phyloP scores from a whole-genome alignment of 352 stramenopile genomes.

The Phytopythium boreale region DNA sequence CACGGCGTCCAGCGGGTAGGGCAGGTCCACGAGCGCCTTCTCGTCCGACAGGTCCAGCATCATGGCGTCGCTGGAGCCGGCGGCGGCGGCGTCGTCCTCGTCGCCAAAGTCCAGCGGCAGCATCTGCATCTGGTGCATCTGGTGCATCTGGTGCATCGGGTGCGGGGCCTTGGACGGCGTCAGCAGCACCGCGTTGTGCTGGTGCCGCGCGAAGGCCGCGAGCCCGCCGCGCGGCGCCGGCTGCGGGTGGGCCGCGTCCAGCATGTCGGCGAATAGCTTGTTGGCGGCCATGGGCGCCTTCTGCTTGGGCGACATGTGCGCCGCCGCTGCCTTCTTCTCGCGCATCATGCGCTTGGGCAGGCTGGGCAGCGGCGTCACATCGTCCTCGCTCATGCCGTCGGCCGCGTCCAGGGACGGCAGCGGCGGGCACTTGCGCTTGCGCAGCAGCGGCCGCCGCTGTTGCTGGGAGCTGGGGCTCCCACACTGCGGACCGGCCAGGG shows the following conservation, averaged over 20 bases:
- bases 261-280: constrained; percentile 43
- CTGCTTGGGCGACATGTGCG: constrained; percentile 77
- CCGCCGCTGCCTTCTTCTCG: constrained; percentile 41
- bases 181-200: background rate
- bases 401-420: constrained; percentile 22
- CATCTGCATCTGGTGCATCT: constrained; percentile 15
- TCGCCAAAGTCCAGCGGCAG: constrained; percentile 61
- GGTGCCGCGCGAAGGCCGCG: constrained; percentile 8
- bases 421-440: constrained; percentile 64
- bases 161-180: constrained; percentile 10
- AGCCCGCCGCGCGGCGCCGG: constrained; percentile 13
- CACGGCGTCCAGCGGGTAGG: constrained; percentile 43
- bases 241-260: constrained; percentile 9
- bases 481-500: background rate
- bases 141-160: constrained; percentile 9
- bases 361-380: constrained; percentile 33
- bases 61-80: constrained; percentile 33
- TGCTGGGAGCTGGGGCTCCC: background rate
- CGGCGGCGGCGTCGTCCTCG: background rate
- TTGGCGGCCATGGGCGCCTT: constrained; percentile 39
- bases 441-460: constrained; percentile 27
- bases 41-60: constrained; percentile 82
- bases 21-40: constrained; percentile 57
- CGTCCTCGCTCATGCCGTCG: constrained; percentile 12
- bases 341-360: constrained; percentile 67